Evolutionary conservation across 768 basidiomycete species (phyloP), one percentile per base, ranked within the genome.

Genomic region (Cystofilobasidium bisporidii): DNA sequence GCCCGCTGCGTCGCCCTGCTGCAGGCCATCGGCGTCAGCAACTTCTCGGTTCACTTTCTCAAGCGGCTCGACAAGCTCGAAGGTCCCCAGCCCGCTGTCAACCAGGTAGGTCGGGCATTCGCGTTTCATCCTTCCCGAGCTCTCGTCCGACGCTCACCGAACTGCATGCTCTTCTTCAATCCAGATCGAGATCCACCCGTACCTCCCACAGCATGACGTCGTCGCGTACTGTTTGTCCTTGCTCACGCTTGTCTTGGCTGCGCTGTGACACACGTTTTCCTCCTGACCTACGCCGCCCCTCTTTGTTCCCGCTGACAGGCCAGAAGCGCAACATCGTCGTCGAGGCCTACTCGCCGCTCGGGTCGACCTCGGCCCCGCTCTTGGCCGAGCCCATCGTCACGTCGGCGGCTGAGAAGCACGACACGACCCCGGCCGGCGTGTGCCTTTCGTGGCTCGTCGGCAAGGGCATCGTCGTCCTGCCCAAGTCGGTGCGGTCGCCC

Each of bases 131-230:
- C n/a, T n/a, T n/a, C n/a, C n/a, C n/a, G n/a, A n/a, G n/a, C n/a
- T n/a, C n/a, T n/a, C n/a, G n/a, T n/a, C n/a, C n/a, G n/a, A n/a
- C n/a, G n/a, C n/a, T n/a, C n/a, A n/a, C n/a, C n/a, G n/a, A n/a
- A n/a, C n/a, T n/a, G n/a, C n/a, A n/a, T n/a, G 3, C 20, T 24
- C 9, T 41, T 55, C 24, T 40, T 33, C 5, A 20, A 3, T 4
- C 33, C n/a, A 38, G 61, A 60, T 71, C 71, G 89, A 91, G 76
- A 83, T 85, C 30, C 91, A 92, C 80, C 88, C 89, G 15, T 81
- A 85, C 63, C 82, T 88, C 67, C 86, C 82, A 12, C 89, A 91
- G 73, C 81, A 83, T 67, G 86, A 88, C 12, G 82, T 90, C 60
- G 80, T 85, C 61, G 81, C 79, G 47, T 90, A 83, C 79, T 85